Base-by-base conservation (phyloP, 2,329 filamentous ascomycete genomes). In the Dactylellina sp. region DNA sequence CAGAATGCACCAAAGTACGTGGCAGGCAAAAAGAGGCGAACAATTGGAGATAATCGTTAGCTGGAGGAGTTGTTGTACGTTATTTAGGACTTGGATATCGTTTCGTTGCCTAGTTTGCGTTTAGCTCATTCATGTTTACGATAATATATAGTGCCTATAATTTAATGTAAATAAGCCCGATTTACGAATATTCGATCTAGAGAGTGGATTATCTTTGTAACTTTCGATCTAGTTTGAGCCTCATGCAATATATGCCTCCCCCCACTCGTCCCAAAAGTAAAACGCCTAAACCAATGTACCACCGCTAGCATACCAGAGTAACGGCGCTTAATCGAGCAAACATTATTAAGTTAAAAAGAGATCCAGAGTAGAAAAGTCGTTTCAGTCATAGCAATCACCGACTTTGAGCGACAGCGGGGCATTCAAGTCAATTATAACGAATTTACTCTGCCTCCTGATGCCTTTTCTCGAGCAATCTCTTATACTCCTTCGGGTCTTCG, bases 401-500 rank as follows among this genome's bases (percentile, higher is more conserved):
- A n/a, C n/a, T n/a, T n/a, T n/a, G n/a, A n/a, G n/a, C n/a, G n/a
- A n/a, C n/a, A n/a, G n/a, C n/a, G n/a, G n/a, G n/a, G n/a, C n/a
- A n/a, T n/a, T n/a, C n/a, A n/a, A n/a, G n/a, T n/a, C n/a, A n/a
- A n/a, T n/a, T n/a, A n/a, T n/a, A 46, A 52, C 11, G 25, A 7
- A 28, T 61, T 20, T 74, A 66, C 35, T 85, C 84, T 32, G 87
- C 81, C 75, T 88, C 86, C 75, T 86, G 84, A 80, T 90, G 88
- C 71, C 88, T 83, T 4, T 86, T 86, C 59, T 89, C 82, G n/a
- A 89, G 87, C 76, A 87, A 84, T 65, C 87, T 88, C 86, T 97
- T 92, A 86, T 95, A 98, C 81, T 96, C 92, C 49, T 87, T 89
- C 39, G 89, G 85, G 81, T 98, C 88, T 78, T 89, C 92, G 81